phyloP scores from a whole-genome alignment of 768 basidiomycete species.

The Jaapia argillacea region DNA sequence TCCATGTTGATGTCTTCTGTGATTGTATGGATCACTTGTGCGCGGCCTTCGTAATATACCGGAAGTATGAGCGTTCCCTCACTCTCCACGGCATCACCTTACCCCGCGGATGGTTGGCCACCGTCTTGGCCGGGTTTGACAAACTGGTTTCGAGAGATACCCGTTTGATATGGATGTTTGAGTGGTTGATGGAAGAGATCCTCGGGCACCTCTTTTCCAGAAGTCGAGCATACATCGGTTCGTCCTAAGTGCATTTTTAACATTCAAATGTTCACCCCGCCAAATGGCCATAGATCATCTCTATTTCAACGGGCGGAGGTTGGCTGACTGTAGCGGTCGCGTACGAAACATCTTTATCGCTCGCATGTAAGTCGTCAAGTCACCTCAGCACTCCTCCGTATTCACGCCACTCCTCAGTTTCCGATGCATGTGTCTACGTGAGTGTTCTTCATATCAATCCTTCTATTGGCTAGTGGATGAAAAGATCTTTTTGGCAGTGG shows the following conservation, averaged over 20 bases:
- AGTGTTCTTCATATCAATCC: slow-evolving; percentile 7
- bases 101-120: slow-evolving; percentile 42
- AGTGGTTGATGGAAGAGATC: slow-evolving; percentile 5
- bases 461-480: not conserved
- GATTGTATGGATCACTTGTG: slow-evolving; percentile 40
- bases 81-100: slow-evolving; percentile 37
- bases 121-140: slow-evolving; percentile 8
- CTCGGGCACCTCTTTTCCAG: slow-evolving; percentile 8
- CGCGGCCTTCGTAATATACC: slow-evolving; percentile 25
- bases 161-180: slow-evolving; percentile 3
- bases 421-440: slow-evolving; percentile 36
- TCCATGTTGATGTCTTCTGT: slow-evolving; percentile 41
- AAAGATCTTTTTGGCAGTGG: slow-evolving; percentile 16
- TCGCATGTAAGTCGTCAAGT: slow-evolving; percentile 31
- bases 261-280: no score
- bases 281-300: not conserved
- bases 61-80: slow-evolving; percentile 10
- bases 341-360: slow-evolving; percentile 29
- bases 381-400: not conserved
- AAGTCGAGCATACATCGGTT: no score
- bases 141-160: slow-evolving; percentile 1
- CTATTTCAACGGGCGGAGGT: not conserved
- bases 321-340: not conserved
- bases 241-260: no score
- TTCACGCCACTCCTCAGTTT: slow-evolving; percentile 24